phyloP scores from a whole-genome alignment of 805 yeast species.

The Yamadazyma insecticola region DNA sequence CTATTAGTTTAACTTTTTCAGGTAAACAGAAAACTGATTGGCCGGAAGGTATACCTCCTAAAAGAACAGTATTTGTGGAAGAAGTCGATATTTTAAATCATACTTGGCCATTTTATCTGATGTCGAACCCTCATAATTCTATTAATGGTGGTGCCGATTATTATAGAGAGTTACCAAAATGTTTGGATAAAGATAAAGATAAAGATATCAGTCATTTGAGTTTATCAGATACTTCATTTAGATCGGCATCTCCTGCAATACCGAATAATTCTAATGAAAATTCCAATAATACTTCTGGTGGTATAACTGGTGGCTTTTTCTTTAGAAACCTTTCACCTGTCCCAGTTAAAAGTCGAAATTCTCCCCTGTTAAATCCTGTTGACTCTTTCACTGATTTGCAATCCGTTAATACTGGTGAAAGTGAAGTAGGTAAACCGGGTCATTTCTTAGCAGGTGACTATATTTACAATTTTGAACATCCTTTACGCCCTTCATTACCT shows the following conservation, averaged over 20 bases:
- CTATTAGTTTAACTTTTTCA: slow-evolving; percentile 54
- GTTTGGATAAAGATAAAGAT: slow-evolving; percentile 24
- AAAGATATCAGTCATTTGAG: slow-evolving; percentile 34
- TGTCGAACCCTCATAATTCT: slow-evolving; percentile 14
- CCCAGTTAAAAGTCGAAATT: slow-evolving; percentile 25
- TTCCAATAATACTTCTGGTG: slow-evolving; percentile 1
- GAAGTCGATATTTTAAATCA: slow-evolving; percentile 64
- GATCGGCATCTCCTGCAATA: slow-evolving; percentile 7
- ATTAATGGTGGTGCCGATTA: slow-evolving; percentile 46
- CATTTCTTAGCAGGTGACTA: slow-evolving; percentile 83
- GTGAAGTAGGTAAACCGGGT: slow-evolving; percentile 19
- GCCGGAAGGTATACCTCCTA: slow-evolving; percentile 98
- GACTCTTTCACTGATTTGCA: slow-evolving; percentile 19
- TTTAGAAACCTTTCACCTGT: slow-evolving; percentile 19
- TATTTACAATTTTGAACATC: slow-evolving; percentile 86
- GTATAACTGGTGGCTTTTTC: slow-evolving; percentile 18
- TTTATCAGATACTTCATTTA: slow-evolving; percentile 23
- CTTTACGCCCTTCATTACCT: slow-evolving; percentile 76
- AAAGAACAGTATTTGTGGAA: slow-evolving; percentile 63
- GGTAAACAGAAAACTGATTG: slow-evolving; percentile 83
- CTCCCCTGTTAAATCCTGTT: slow-evolving; percentile 21
- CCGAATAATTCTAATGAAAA: slow-evolving; percentile 1
- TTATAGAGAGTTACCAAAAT: slow-evolving; percentile 24
- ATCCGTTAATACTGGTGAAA: slow-evolving; percentile 11
- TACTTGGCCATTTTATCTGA: slow-evolving; percentile 81